phyloP scores from a whole-genome alignment of 768 basidiomycete genomes.

The Rossbeevera mucosa region DNA sequence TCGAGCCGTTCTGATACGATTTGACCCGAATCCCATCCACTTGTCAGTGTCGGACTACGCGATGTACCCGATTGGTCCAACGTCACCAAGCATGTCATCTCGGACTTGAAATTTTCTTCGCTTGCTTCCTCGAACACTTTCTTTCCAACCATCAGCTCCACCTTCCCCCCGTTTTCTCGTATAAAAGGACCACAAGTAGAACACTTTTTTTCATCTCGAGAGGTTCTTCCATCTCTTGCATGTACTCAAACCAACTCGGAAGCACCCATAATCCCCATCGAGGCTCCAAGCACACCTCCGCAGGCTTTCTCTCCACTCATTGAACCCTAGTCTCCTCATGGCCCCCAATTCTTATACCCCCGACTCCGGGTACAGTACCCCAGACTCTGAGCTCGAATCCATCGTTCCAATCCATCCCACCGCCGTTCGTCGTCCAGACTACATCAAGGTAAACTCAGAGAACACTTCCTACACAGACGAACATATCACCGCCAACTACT shows the following conservation, averaged over 20 bases:
- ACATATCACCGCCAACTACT: conserved; percentile 77
- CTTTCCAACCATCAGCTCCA: neutral
- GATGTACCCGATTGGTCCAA: conserved; percentile 12
- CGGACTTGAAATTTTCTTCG: conserved; percentile 18
- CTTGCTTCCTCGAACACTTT: conserved; percentile 1
- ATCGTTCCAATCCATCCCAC: conserved; percentile 78
- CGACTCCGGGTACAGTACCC: conserved; percentile 64
- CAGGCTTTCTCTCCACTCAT: conserved; percentile 56
- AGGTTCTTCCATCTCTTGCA: conserved; percentile 52
- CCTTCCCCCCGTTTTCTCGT: conserved; percentile 19
- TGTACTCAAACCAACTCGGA: conserved; percentile 94
- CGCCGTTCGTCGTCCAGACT: conserved; percentile 68
- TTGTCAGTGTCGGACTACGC: neutral
- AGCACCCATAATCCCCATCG: conserved; percentile 84
- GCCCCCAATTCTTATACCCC: conserved; percentile 38
- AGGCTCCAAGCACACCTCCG: conserved; percentile 79
- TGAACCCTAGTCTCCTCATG: conserved; percentile 41
- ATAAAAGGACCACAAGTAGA: conserved; percentile 24
- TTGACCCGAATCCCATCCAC: neutral
- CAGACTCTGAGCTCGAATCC: conserved; percentile 67
- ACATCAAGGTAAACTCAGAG: conserved; percentile 77
- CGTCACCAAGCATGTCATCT: conserved; percentile 7
- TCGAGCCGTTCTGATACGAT: neutral
- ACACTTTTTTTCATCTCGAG: conserved; percentile 10
- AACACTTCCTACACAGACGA: conserved; percentile 79